A percentile compares a stretch with the other conserved stretches of the same genome.
Conservation (phyloP, 768 basidiomycete genomes). For the Lactarius psammicola region DNA sequence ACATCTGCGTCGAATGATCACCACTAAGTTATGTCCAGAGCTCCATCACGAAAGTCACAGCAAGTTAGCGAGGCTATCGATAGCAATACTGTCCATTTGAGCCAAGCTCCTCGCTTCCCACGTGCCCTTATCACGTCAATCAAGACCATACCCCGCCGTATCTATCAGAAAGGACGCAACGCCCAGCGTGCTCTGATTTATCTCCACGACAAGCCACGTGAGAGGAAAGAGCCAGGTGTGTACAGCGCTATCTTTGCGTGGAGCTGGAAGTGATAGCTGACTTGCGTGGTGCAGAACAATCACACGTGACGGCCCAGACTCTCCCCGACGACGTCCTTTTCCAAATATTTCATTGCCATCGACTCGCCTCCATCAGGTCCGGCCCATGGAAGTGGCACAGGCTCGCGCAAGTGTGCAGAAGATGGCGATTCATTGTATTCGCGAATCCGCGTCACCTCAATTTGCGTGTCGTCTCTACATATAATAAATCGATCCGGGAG, state of each 20-base stretch:
- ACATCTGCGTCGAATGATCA: no score
- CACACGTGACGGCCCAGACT: background rate
- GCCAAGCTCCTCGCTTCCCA: background rate
- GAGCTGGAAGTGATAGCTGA: background rate
- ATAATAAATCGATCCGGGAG: background rate
- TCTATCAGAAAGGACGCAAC: background rate
- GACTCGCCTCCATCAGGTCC: background rate
- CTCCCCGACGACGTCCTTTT: background rate
- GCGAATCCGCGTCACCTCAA: background rate
- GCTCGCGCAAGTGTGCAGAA: slow-evolving; percentile 5
- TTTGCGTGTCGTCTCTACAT: background rate
- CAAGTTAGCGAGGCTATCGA: background rate
- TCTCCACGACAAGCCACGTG: background rate
- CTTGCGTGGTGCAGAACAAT: background rate
- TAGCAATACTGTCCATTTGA: background rate
- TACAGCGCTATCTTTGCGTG: background rate
- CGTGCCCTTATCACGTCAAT: background rate
- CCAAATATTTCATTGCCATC: background rate
- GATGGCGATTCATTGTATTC: background rate
- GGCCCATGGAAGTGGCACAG: background rate
- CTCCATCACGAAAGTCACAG: no score
- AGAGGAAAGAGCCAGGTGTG: background rate
- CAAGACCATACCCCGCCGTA: background rate
- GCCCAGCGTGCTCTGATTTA: background rate
- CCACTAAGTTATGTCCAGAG: background rate